These are phyloP conservation scores for Panaeolus papilionaceus DNA, from an alignment of 768 basidiomycete genomes.

Conservation along the genomic window DNA sequence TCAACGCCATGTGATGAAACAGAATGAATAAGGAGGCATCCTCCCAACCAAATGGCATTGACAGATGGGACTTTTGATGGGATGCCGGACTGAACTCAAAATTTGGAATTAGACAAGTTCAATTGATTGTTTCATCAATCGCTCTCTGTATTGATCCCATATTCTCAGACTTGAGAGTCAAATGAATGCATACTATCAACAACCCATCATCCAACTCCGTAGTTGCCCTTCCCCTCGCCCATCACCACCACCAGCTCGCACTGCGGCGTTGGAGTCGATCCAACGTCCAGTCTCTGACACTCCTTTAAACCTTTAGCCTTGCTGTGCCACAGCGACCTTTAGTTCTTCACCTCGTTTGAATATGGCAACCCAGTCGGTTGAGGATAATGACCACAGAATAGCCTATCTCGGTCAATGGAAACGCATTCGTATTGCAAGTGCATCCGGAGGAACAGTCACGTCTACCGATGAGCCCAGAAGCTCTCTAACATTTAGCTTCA, in stretches of 20 bases:
- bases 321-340: not conserved
- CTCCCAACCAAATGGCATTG: not conserved
- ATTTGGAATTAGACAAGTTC: not conserved
- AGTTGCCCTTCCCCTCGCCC: not conserved
- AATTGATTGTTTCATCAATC: conserved; percentile 10
- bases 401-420: not conserved
- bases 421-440: not conserved
- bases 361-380: not conserved
- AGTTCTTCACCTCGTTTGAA: not conserved
- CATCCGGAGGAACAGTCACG: not conserved
- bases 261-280: not conserved
- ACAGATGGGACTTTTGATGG: conserved; percentile 4
- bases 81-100: not conserved
- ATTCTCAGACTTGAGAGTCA: not conserved
- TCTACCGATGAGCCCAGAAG: not conserved
- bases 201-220: not conserved
- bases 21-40: not conserved
- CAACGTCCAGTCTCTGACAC: not conserved
- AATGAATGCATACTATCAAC: not conserved
- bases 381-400: not conserved
- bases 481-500: not conserved
- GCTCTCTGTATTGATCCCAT: conserved; percentile 3
- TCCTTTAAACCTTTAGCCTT: not conserved
- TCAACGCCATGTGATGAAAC: not conserved
- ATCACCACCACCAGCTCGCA: not conserved